Conservation (phyloP, 2,329 filamentous ascomycete genomes). For the Ophiosphaerella korrae region DNA sequence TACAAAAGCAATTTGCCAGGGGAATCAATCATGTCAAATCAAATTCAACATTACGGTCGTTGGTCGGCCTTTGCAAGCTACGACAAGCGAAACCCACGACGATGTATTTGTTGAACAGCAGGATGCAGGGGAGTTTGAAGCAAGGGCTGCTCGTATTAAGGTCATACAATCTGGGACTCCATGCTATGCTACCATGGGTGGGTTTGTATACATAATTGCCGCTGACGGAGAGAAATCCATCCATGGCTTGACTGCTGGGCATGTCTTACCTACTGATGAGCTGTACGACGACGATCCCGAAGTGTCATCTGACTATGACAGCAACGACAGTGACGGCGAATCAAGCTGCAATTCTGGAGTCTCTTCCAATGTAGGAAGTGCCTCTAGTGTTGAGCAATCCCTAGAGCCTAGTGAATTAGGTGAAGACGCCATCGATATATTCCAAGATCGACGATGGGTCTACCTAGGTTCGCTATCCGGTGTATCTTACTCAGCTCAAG, state of each 20-base stretch:
- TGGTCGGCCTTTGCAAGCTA: conserved; percentile 1
- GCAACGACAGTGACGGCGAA: not conserved
- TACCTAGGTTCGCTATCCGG: not conserved
- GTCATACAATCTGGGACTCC: not conserved
- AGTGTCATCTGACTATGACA: not conserved
- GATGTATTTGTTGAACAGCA: not conserved
- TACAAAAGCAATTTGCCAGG: not conserved
- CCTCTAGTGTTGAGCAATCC: too few relatives aligned
- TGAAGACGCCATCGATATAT: not conserved
- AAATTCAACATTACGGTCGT: conserved; percentile 3
- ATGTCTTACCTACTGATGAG: not conserved
- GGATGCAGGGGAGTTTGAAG: too few relatives aligned
- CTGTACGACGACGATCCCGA: not conserved
- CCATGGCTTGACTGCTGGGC: conserved; percentile 7
- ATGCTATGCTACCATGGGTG: conserved; percentile 3
- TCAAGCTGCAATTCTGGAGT: too few relatives aligned
- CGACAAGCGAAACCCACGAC: not conserved
- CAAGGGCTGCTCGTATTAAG: not conserved
- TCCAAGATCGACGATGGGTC: not conserved
- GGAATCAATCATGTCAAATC: not conserved
- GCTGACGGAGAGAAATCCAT: not conserved
- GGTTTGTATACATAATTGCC: not conserved
- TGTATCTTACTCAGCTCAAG: not conserved
- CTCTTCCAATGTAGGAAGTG: too few relatives aligned
- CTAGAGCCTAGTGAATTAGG: not conserved